Percentiles rank a stretch among this genome's conserved stretches.
Conservation (phyloP, 352 stramenopile genomes). For the Globisporangium cylindrosporum region DNA sequence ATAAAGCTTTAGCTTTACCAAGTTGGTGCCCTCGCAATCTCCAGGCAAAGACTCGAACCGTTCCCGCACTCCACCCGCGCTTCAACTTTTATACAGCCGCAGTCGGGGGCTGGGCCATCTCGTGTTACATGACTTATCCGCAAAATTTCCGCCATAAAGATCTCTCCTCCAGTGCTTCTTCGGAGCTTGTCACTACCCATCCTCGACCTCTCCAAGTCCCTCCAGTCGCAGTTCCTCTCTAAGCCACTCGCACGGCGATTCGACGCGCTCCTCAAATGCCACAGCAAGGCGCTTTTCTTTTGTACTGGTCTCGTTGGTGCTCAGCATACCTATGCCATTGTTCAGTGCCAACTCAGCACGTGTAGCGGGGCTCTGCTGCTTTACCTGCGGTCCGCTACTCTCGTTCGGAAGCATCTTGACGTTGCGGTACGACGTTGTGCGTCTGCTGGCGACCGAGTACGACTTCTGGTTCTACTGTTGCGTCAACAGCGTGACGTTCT, state of each 20-base stretch:
- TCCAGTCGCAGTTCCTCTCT: conserved; percentile 23
- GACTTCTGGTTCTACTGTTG: conserved; percentile 29
- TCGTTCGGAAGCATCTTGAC: no score
- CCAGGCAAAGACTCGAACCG: no score
- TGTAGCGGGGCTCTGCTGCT: conserved; percentile 10
- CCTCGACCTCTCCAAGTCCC: conserved; percentile 30
- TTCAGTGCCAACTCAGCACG: conserved; percentile 15
- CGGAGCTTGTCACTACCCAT: conserved; percentile 12
- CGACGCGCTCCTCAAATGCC: conserved; percentile 23
- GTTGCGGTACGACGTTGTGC: no score
- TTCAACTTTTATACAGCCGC: no score
- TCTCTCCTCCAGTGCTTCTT: no score
- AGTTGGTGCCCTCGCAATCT: no score
- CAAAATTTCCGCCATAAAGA: no score
- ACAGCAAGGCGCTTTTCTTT: conserved; percentile 13
- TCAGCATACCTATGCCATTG: conserved; percentile 21
- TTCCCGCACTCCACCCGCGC: no score
- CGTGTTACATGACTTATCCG: no score
- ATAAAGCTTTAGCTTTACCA: no score
- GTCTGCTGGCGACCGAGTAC: no score
- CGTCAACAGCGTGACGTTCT: conserved; percentile 13
- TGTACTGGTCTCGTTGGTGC: conserved; percentile 13
- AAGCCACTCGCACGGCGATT: conserved; percentile 6
- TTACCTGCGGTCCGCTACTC: conserved; percentile 18
- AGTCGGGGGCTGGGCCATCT: no score